These are phyloP conservation scores for Neostapfia colusana DNA, from an alignment of 176 grass and related monocot genomes.

Conservation along the genomic window DNA sequence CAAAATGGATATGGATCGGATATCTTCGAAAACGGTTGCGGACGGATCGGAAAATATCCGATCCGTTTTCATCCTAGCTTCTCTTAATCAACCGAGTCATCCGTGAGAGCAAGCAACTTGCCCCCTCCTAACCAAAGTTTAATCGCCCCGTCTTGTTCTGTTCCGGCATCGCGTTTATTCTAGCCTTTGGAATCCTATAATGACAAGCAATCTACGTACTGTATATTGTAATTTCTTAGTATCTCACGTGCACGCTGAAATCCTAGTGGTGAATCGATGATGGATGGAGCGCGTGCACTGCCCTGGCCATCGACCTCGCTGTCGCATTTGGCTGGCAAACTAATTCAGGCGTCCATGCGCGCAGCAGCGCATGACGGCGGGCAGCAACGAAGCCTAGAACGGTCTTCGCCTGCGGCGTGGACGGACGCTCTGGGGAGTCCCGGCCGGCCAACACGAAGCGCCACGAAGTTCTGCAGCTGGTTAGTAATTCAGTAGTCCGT, in stretches of 20 bases:
- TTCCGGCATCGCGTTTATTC: neutral
- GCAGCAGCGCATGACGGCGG: no score
- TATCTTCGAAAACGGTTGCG: no score
- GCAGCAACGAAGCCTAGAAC: neutral
- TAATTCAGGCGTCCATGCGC: constrained; percentile 11
- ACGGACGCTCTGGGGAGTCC: neutral
- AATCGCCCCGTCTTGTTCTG: neutral
- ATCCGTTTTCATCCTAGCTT: no score
- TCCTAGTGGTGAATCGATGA: no score
- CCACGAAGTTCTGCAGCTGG: neutral
- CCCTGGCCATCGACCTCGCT: constrained; percentile 3
- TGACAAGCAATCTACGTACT: neutral
- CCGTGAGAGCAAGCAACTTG: no score
- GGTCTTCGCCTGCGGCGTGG: constrained; percentile 9
- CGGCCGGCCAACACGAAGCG: no score
- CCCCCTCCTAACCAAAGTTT: neutral
- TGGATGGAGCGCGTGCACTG: neutral
- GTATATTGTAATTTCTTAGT: neutral
- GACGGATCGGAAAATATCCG: no score
- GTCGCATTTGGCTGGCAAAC: constrained; percentile 28
- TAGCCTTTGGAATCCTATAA: neutral
- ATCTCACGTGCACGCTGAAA: neutral
- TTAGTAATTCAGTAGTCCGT: neutral
- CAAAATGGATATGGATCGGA: no score
- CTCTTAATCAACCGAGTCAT: neutral